Base-by-base conservation (phyloP, 305 asterid genomes). In the Vinca major region DNA sequence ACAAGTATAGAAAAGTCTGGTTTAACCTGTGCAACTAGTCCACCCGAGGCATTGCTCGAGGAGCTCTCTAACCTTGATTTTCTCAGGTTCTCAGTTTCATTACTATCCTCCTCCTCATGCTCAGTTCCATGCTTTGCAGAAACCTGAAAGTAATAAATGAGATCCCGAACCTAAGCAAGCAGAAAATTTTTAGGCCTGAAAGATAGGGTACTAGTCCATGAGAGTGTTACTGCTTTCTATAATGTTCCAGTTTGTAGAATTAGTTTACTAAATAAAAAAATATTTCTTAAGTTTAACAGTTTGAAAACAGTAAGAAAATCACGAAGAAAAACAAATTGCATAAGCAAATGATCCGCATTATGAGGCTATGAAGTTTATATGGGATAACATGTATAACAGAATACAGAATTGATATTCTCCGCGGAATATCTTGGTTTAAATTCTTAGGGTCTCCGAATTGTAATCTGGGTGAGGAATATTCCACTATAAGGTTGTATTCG, bases 21-120 rank as follows among this genome's bases (percentile, higher is more conserved):
- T n/a, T 16, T 68, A 58, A 86, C 97, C 95, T 89, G 92, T 72
- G 85, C 87, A 71, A 85, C 33, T 67, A 77, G 75, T 72, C 87
- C 87, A 75, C 80, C 74, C 55, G 79, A 73, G 9, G 89, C 82
- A 75, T 74, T 83, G 67, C 80, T 76, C 43, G 89, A 84, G 50
- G 85, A 73, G 81, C 85, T 76, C 62, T 79, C 79, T 4, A 76
- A 63, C 72, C 78, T 79, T 60, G 88, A 73, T 73, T 75, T 77
- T 66, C 72, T 70, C 67, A 4, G 66, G 54, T 75, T 65, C 45
- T 21, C 65, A 54, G 67, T 66, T 53, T 58, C 60, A 41, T 72
- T 81, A 61, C 26, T 63, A 66, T 73, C 66, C 71, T 76, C 80
- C 80, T 43, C 69, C 70, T 64, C 71, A 67, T 48, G 11, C 17